Evolutionary conservation across 2,329 filamentous ascomycete genomes (phyloP).

Genomic region (Elsinoe necatrix): DNA sequence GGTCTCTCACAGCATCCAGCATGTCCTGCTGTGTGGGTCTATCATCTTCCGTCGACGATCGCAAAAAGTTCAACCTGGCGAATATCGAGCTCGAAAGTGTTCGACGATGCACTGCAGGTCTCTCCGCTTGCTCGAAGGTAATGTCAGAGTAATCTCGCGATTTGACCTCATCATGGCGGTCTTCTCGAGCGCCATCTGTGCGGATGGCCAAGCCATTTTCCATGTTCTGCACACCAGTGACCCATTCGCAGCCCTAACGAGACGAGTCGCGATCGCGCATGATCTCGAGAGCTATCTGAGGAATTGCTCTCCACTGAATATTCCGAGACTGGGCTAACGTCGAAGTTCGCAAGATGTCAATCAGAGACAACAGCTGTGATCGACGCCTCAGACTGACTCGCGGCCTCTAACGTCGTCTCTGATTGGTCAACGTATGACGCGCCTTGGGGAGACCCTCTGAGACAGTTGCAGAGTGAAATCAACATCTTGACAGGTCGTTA

Average conservation of each 20-base stretch:
- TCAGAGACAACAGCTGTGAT: slow-evolving; percentile 9
- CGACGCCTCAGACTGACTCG: not conserved
- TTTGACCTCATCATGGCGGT: slow-evolving; percentile 14
- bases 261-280: not conserved
- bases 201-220: slow-evolving; percentile 17
- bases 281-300: not conserved
- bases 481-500: not conserved
- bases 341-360: not conserved
- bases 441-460: slow-evolving; percentile 6
- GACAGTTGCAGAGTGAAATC: not conserved
- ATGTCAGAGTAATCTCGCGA: slow-evolving; percentile 5
- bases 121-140: not conserved
- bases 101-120: slow-evolving; percentile 37
- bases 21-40: slow-evolving; percentile 15
- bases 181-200: slow-evolving; percentile 15
- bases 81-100: slow-evolving; percentile 57
- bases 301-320: not conserved
- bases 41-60: slow-evolving; percentile 35
- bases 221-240: slow-evolving; percentile 20
- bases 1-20: slow-evolving; percentile 23
- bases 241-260: slow-evolving; percentile 6
- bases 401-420: not conserved
- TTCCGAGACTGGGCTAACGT: not conserved
- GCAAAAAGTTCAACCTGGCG: slow-evolving; percentile 62
- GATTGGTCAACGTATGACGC: slow-evolving; percentile 8